phyloP scores from a whole-genome alignment of 768 basidiomycete species.

The Dictyophora rubrovolvata region DNA sequence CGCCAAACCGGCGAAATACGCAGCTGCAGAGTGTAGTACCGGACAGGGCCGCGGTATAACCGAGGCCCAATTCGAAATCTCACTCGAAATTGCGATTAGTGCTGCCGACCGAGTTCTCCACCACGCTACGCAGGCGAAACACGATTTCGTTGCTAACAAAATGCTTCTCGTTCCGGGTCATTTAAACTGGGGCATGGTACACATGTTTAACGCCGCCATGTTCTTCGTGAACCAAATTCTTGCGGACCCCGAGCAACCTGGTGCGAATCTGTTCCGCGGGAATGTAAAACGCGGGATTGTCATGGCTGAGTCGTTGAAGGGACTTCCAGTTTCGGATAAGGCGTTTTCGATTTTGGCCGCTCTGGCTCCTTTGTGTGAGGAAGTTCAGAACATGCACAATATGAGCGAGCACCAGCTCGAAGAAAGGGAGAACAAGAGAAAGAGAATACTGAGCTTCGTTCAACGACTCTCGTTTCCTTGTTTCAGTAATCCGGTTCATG shows the following conservation, averaged over 20 bases:
- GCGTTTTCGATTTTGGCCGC: slow-evolving; percentile 60
- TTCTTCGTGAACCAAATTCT: slow-evolving; percentile 88
- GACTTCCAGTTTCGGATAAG: slow-evolving; percentile 62
- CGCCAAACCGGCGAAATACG: slow-evolving; percentile 29
- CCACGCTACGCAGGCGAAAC: slow-evolving; percentile 64
- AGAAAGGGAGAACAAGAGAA: slow-evolving; percentile 49
- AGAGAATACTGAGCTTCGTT: slow-evolving; percentile 52
- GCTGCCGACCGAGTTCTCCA: slow-evolving; percentile 73
- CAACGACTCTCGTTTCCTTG: slow-evolving; percentile 76
- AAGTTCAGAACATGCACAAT: slow-evolving; percentile 30
- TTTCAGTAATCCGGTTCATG: slow-evolving; percentile 52
- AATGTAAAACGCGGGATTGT: slow-evolving; percentile 61
- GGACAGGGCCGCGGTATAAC: not conserved
- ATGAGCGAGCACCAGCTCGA: slow-evolving; percentile 27
- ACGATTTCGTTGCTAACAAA: slow-evolving; percentile 62
- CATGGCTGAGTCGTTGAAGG: slow-evolving; percentile 56
- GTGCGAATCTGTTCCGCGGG: slow-evolving; percentile 63
- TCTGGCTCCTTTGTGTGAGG: slow-evolving; percentile 62
- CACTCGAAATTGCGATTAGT: slow-evolving; percentile 59
- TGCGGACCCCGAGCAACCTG: slow-evolving; percentile 69
- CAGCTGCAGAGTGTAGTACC: slow-evolving; percentile 1
- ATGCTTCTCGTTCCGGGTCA: slow-evolving; percentile 69
- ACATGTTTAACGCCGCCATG: slow-evolving; percentile 80
- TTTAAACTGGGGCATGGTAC: slow-evolving; percentile 77
- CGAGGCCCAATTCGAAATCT: slow-evolving; percentile 13